phyloP scores from a whole-genome alignment of 2,329 filamentous ascomycete species.

The Penicillium sp. region DNA sequence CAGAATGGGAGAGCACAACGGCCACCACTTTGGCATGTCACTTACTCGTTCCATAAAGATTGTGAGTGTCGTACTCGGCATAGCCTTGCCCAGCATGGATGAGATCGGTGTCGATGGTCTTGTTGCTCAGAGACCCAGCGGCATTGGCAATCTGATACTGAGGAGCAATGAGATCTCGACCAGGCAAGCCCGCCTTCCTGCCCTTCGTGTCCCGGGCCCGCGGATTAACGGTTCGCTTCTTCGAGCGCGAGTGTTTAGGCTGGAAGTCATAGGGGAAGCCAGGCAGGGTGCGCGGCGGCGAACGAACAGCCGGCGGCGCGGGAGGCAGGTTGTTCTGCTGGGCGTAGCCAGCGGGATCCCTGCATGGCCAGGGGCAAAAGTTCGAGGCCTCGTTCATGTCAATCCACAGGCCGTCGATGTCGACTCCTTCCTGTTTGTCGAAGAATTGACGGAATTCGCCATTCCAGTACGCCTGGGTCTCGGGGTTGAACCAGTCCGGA shows the following conservation, averaged over 20 bases:
- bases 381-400: conserved; percentile 63
- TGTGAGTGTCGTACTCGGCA: conserved; percentile 72
- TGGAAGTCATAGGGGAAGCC: conserved; percentile 69
- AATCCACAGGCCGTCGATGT: conserved; percentile 77
- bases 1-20: conserved; percentile 1
- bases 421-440: conserved; percentile 59
- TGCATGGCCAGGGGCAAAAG: conserved; percentile 57
- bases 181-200: conserved; percentile 58
- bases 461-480: conserved; percentile 66
- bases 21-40: neutral
- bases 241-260: conserved; percentile 41
- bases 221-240: conserved; percentile 10
- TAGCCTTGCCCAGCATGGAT: conserved; percentile 63
- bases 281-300: conserved; percentile 62
- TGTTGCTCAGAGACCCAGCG: conserved; percentile 51
- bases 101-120: conserved; percentile 65
- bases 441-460: conserved; percentile 66
- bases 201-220: conserved; percentile 17
- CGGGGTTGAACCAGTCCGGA: conserved; percentile 72
- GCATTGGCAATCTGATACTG: conserved; percentile 65
- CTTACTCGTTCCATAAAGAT: conserved; percentile 66
- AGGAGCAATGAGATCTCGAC: conserved; percentile 62
- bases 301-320: conserved; percentile 59
- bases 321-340: conserved; percentile 52
- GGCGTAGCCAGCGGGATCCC: conserved; percentile 53